Evolutionary conservation across 768 basidiomycete genomes (phyloP).

Genomic region (Steccherinum ochraceum): DNA sequence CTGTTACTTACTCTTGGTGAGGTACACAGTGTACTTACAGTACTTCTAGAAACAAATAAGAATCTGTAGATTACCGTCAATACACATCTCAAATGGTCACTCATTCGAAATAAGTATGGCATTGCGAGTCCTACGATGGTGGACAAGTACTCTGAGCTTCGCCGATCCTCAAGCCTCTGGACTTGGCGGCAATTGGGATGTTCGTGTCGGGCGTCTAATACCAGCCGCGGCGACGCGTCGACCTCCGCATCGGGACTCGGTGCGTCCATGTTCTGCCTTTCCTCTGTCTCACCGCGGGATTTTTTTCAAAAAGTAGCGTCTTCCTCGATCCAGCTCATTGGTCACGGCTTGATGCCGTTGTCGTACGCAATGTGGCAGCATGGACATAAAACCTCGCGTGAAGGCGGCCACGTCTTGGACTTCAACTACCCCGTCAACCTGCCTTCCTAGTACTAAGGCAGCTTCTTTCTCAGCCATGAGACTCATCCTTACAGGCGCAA

Average conservation of each 20-base stretch:
- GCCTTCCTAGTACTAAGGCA: not conserved
- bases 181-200: too few species aligned
- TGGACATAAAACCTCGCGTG: not conserved
- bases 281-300: not conserved
- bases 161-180: too few species aligned
- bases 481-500: constrained; percentile 27
- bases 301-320: not conserved
- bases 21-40: not conserved
- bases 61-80: too few species aligned
- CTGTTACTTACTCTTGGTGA: not conserved
- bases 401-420: not conserved
- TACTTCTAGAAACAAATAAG: not conserved
- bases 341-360: not conserved
- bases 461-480: constrained; percentile 19
- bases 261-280: not conserved
- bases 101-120: too few species aligned
- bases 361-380: not conserved
- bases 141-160: too few species aligned
- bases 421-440: not conserved
- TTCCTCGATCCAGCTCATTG: too few species aligned
- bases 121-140: too few species aligned
- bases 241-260: not conserved
- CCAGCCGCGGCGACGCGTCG: too few species aligned
- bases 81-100: too few species aligned
- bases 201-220: not conserved